These are phyloP conservation scores for Rubroboletus pulcherrimus DNA, from an alignment of 768 basidiomycete species.

Conservation along the genomic window DNA sequence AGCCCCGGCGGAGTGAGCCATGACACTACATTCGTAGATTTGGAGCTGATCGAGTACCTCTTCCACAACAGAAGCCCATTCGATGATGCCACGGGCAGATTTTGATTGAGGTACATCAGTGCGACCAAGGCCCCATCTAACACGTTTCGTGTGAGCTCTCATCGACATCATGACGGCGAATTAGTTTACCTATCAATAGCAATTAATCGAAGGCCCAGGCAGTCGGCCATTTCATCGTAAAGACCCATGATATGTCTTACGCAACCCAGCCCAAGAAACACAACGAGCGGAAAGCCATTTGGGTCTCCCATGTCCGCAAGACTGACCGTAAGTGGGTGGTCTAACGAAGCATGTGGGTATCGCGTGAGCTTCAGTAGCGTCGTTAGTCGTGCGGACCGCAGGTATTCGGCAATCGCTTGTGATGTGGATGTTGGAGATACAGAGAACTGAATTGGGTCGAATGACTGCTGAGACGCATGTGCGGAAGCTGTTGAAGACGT, in stretches of 20 bases:
- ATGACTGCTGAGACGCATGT: conserved; percentile 22
- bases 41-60: conserved; percentile 81
- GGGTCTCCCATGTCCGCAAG: conserved; percentile 89
- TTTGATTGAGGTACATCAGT: conserved; percentile 66
- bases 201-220: conserved; percentile 81
- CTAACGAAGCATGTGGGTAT: conserved; percentile 72
- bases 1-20: conserved; percentile 95
- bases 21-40: conserved; percentile 77
- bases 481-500: conserved; percentile 39
- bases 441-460: conserved; percentile 28
- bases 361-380: conserved; percentile 76
- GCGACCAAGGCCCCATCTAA: conserved; percentile 88
- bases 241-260: conserved; percentile 93
- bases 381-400: conserved; percentile 83
- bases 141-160: conserved; percentile 11
- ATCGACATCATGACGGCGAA: neutral
- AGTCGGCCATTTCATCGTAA: conserved; percentile 94
- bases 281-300: conserved; percentile 81
- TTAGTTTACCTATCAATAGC: conserved; percentile 80
- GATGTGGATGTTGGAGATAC: conserved; percentile 54
- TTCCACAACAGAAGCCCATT: conserved; percentile 89
- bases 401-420: conserved; percentile 79
- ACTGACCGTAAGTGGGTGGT: conserved; percentile 77
- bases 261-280: conserved; percentile 92
- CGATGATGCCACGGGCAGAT: conserved; percentile 73